Base-by-base conservation (phyloP, 805 yeast genomes). In the Cyberlindnera suaveolens region DNA sequence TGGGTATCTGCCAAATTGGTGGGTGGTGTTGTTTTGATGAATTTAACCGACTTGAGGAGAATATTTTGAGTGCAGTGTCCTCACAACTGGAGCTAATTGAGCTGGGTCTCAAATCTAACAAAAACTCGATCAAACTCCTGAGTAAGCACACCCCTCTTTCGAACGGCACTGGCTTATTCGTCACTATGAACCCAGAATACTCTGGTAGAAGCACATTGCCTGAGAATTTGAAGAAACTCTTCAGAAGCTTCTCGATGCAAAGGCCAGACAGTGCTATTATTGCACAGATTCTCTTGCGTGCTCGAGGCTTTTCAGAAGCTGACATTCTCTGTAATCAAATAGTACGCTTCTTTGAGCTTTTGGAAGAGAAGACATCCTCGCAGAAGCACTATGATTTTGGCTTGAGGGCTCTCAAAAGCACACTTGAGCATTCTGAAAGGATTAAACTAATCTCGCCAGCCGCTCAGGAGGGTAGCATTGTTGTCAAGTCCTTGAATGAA, bases 11-110 rank as follows among this genome's bases (percentile, higher is more conserved):
- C 46, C 80, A 80, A 47, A 77, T 88, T 6, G 96, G 96, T 1
- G 82, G 89, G 1, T 91, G 96, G 96, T 95, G 90, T 5, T 91
- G 98, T 62, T 91, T 91, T 64, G 98, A 91, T 61, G 98, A 91
- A 60, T 90, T 91, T 56, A 91, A 91, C 56, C 70, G 98, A 48
- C 70, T 91, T 27, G 82, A 79, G 33, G 76, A 75, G 45, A 72
- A 71, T 13, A 82, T 82, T 45, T 65, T 91, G 38, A 87, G 96
- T 63, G 90, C 96, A 0, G 83, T 88, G 0, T 82, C 97, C 0
- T 77, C 91, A 0, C 87, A 82, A 53, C 72, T 91, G 20, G 95
- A 84, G 50, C 66, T 62, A 23, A 85, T 89, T 32, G 91, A 87
- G 54, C 51, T 57, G 6, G 82, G 82, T 0, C 56, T 85, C 30